Evolutionary conservation across 2,329 filamentous ascomycete species (phyloP).

Genomic region (Zasmidium cellare): DNA sequence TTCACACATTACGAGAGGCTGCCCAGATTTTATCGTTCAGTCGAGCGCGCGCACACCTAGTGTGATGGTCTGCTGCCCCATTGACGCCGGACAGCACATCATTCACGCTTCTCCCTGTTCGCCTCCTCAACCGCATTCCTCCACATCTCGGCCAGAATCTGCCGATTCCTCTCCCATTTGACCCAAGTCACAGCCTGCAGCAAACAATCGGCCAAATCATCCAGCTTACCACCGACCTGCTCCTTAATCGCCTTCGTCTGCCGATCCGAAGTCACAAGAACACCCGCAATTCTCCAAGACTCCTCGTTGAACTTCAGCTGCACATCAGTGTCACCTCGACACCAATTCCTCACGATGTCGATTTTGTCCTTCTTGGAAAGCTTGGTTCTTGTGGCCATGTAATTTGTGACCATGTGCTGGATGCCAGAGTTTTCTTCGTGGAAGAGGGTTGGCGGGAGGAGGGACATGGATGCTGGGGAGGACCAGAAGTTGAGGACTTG

Average conservation of each 20-base stretch:
- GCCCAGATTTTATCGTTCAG: too few species aligned
- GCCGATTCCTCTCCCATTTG: conserved; percentile 67
- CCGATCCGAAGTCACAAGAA: conserved; percentile 30
- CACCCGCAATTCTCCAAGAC: conserved; percentile 37
- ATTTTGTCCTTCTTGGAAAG: conserved; percentile 63
- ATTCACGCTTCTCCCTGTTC: not conserved
- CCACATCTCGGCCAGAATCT: conserved; percentile 2
- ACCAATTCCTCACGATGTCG: conserved; percentile 60
- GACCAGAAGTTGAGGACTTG: conserved; percentile 59
- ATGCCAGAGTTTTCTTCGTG: too few species aligned
- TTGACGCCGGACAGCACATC: not conserved
- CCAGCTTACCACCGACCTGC: conserved; percentile 59
- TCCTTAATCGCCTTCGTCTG: conserved; percentile 26
- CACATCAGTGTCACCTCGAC: conserved; percentile 26
- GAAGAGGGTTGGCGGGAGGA: too few species aligned
- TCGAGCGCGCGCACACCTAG: too few species aligned
- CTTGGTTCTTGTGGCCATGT: conserved; percentile 26
- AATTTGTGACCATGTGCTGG: not conserved
- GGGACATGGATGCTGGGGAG: too few species aligned
- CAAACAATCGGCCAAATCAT: conserved; percentile 79
- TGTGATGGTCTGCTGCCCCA: too few species aligned
- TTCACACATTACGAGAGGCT: too few species aligned
- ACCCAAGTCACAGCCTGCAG: conserved; percentile 77
- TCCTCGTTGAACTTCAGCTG: conserved; percentile 34
- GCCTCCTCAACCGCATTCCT: not conserved